phyloP scores from a whole-genome alignment of 164 flowering plant species.

The Aristolochia fimbriata region DNA sequence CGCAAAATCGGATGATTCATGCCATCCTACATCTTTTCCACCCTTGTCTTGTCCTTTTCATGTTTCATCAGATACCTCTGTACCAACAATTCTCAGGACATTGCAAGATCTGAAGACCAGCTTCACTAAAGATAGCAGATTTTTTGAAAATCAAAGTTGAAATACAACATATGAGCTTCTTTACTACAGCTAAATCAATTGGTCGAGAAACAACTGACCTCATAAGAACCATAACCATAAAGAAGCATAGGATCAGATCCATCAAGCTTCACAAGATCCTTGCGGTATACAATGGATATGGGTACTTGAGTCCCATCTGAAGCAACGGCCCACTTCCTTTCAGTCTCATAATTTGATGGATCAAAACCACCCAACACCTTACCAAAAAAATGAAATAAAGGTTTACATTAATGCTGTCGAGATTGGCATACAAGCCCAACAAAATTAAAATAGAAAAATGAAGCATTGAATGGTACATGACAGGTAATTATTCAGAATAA shows the following conservation, averaged over 20 bases:
- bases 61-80: not conserved
- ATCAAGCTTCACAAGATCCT: conserved; percentile 29
- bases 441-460: not conserved
- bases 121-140: not conserved
- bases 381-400: not conserved
- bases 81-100: not conserved
- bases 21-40: too few species aligned
- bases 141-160: not conserved
- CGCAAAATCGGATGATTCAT: too few species aligned
- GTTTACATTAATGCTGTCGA: not conserved
- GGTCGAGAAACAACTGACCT: conserved; percentile 34
- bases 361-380: conserved; percentile 88
- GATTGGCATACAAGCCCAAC: not conserved
- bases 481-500: not conserved
- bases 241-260: conserved; percentile 82
- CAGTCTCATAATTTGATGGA: conserved; percentile 62
- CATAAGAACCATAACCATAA: conserved; percentile 95
- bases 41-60: too few species aligned
- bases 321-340: conserved; percentile 82
- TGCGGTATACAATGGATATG: conserved; percentile 20
- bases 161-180: not conserved
- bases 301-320: conserved; percentile 77
- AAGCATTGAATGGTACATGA: not conserved
- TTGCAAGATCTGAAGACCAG: too few species aligned
- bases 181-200: not conserved